Base-by-base conservation (phyloP, 495 filamentous ascomycete genomes). In the Halenospora varia region DNA sequence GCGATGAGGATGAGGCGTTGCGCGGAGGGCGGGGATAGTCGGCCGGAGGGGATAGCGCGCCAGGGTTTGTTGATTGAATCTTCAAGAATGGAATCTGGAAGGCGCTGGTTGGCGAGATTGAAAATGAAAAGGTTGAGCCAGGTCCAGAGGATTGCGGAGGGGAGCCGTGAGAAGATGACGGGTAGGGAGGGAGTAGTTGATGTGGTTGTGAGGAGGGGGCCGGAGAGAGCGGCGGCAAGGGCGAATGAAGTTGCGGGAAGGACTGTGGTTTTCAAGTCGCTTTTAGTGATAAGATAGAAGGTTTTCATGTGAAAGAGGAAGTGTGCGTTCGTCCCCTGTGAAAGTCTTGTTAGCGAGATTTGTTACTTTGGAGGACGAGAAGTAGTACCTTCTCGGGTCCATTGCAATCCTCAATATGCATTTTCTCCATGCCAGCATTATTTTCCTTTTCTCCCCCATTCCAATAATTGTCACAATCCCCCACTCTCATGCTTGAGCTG, bases 51-150 rank as follows among this genome's bases (percentile, higher is more conserved):
- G 2, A 86, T 68, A 0, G 79, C 77, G 0, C 82, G 73, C 79
- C 81, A 85, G 2, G 78, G 77, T 65, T 85, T 87, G 69, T 87
- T 87, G 60, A 80, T 58, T 0, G 39, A 11, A 56, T 84, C 81
- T 63, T 84, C 82, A 0, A 61, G 46, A n/a, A 80, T 61, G 2
- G 79, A 78, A 18, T 67, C 56, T 0, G 71, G 69, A 11, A 61
- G 68, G 8, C 77, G 72, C 58, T 84, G 80, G 64, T 84, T 84
- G 26, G 70, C 66, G 22, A 82, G 60, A 53, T 68, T 65, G 63
- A 77, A 76, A 45, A 72, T 52, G 20, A 81, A 60, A 19, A 79
- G 54, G 57, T 74, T 67, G 11, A 48, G 48, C 69, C 68, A 71
- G 53, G 55, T 62, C 48, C 64, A 73, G 9, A 60, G 17, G 2